Evolutionary conservation across 2,329 filamentous ascomycete species (phyloP).

Genomic region (Fusarium annulatum): DNA sequence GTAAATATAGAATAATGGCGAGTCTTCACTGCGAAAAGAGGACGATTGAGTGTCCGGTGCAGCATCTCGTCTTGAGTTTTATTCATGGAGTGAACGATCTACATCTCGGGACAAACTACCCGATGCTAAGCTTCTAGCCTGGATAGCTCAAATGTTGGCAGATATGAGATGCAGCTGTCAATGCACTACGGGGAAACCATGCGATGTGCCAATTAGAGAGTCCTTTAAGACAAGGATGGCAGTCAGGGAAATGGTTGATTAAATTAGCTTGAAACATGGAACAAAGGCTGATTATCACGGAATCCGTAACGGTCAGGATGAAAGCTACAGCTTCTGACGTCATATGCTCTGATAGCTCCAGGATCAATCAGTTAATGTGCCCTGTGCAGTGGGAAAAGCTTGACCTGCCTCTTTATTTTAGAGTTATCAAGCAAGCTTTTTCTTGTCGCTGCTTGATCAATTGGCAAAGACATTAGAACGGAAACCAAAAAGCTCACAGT

Average conservation of each 20-base stretch:
- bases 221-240: not conserved
- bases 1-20: not conserved
- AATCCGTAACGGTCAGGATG: not conserved
- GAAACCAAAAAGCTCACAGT: not conserved
- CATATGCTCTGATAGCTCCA: slow-evolving; percentile 13
- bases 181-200: not conserved
- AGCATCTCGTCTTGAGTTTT: not conserved
- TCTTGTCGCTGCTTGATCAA: not conserved
- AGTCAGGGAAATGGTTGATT: not conserved
- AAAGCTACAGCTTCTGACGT: slow-evolving; percentile 20
- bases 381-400: not conserved
- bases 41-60: no score
- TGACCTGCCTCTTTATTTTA: slow-evolving; percentile 9
- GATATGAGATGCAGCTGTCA: slow-evolving; percentile 1
- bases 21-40: not conserved
- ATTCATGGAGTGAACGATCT: not conserved
- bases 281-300: not conserved
- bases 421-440: slow-evolving; percentile 30
- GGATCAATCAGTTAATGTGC: not conserved
- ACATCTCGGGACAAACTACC: not conserved
- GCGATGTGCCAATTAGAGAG: not conserved
- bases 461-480: not conserved
- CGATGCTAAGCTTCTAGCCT: not conserved
- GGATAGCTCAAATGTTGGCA: not conserved
- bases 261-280: not conserved